These are phyloP conservation scores for Dillenia turbinata DNA, from an alignment of 164 flowering plant genomes.

Conservation along the genomic window DNA sequence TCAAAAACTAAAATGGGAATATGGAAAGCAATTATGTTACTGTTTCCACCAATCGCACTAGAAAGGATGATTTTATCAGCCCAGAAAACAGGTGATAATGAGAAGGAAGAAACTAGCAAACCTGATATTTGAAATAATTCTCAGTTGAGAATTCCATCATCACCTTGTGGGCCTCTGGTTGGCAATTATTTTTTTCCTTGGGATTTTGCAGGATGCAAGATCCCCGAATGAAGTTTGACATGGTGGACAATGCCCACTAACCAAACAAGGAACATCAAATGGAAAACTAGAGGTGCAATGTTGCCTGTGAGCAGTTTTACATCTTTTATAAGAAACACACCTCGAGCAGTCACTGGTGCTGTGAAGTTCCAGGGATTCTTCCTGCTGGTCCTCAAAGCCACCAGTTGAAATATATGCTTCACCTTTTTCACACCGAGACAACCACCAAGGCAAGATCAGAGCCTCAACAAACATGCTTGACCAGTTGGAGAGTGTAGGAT, in stretches of 20 bases:
- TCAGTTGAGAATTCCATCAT: constrained; percentile 66
- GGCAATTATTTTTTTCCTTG: constrained; percentile 5
- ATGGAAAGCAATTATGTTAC: background rate
- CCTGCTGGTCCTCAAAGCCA: constrained; percentile 7
- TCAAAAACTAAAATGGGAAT: constrained; percentile 40
- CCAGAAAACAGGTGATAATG: background rate
- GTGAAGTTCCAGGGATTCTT: constrained; percentile 9
- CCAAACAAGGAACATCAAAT: constrained; percentile 37
- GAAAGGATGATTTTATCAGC: background rate
- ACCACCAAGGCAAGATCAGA: constrained; percentile 57
- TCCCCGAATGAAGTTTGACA: constrained; percentile 22
- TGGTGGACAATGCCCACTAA: constrained; percentile 16
- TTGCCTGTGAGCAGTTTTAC: constrained; percentile 22
- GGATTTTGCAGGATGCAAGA: constrained; percentile 22
- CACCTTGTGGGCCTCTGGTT: constrained; percentile 24
- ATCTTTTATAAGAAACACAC: constrained; percentile 33
- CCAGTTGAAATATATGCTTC: constrained; percentile 9
- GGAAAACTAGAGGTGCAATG: constrained; percentile 7
- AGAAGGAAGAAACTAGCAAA: constrained; percentile 16
- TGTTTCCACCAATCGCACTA: background rate
- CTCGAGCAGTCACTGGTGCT: constrained; percentile 9
- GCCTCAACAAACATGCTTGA: constrained; percentile 66
- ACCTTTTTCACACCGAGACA: constrained; percentile 34
- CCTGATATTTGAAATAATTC: constrained; percentile 49
- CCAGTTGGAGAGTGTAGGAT: constrained; percentile 20